A percentile compares a stretch with the other conserved stretches of the same genome.
phyloP scores from a whole-genome alignment of 352 stramenopile genomes.

The Phytophthora syringae region DNA sequence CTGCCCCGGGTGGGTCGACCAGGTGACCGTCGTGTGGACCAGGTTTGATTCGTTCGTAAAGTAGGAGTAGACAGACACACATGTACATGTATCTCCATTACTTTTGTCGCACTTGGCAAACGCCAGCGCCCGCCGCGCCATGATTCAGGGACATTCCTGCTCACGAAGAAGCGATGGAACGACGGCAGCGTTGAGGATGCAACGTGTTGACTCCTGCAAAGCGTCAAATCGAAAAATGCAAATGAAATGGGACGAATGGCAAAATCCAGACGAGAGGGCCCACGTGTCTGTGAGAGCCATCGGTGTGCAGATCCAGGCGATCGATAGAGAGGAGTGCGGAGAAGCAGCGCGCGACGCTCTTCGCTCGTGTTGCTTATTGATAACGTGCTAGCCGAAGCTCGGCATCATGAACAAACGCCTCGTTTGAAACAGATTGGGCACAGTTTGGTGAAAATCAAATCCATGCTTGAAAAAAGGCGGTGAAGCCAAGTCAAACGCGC shows the following conservation, averaged over 20 bases:
- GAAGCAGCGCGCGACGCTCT: neutral
- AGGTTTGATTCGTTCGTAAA: constrained; percentile 21
- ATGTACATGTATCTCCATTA: no score
- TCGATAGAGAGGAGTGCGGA: constrained; percentile 14
- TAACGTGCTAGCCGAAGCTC: constrained; percentile 10
- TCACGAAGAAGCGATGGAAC: neutral
- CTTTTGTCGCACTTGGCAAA: constrained; percentile 1
- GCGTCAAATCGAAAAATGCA: constrained; percentile 31
- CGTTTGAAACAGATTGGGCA: no score
- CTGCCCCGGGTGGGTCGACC: constrained; percentile 11
- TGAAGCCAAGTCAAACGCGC: no score
- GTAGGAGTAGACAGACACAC: constrained; percentile 13
- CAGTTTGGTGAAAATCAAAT: no score
- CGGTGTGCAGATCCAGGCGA: constrained; percentile 23
- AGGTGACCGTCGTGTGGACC: constrained; percentile 7
- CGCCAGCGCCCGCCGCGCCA: neutral
- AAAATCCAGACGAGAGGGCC: constrained; percentile 12
- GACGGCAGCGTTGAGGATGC: neutral
- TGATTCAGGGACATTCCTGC: constrained; percentile 19
- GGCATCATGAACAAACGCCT: constrained; percentile 26
- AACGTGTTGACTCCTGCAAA: constrained; percentile 9
- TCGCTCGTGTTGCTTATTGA: constrained; percentile 8
- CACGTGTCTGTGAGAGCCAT: constrained; percentile 7
- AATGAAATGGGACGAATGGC: neutral
- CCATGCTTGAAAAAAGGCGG: no score